phyloP scores from a whole-genome alignment of 2,329 filamentous ascomycete genomes.

The Meredithiella fracta region DNA sequence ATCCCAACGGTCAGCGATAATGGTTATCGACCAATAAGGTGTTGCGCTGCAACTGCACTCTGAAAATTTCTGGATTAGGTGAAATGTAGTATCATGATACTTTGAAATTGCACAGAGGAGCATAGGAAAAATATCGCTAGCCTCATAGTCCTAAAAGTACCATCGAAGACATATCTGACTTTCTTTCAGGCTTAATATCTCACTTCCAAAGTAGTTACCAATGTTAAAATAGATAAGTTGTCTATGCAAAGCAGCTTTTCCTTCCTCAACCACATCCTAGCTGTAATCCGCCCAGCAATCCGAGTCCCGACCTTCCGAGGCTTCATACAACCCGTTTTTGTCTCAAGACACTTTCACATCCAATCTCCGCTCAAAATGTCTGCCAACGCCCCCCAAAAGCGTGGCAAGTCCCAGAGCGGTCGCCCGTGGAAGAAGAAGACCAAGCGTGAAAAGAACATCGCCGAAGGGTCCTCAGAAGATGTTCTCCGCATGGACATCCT shows the following conservation, averaged over 20 bases:
- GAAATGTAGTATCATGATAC: neutral
- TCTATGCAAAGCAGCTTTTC: slow-evolving; percentile 4
- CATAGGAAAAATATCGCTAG: neutral
- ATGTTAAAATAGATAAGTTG: neutral
- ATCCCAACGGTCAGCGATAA: slow-evolving; percentile 2
- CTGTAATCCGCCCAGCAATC: neutral
- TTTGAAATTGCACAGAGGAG: neutral
- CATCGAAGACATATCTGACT: neutral
- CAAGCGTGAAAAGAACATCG: slow-evolving; percentile 42
- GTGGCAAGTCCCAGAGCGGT: slow-evolving; percentile 12
- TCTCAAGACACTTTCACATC: neutral
- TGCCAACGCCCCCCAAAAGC: slow-evolving; percentile 9
- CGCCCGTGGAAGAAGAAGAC: slow-evolving; percentile 24
- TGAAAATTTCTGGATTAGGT: slow-evolving; percentile 6
- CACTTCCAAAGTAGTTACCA: neutral
- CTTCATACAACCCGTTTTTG: neutral
- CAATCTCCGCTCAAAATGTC: neutral
- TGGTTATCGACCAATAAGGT: slow-evolving; percentile 9
- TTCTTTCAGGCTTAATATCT: neutral
- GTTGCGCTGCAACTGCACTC: neutral
- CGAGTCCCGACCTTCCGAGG: neutral
- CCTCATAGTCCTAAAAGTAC: neutral
- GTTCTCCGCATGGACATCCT: slow-evolving; percentile 49
- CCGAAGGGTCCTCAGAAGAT: slow-evolving; percentile 48
- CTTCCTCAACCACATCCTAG: slow-evolving; percentile 1